These are phyloP conservation scores for Lachancea dasiensis DNA, from an alignment of 805 yeast genomes.

Conservation along the genomic window DNA sequence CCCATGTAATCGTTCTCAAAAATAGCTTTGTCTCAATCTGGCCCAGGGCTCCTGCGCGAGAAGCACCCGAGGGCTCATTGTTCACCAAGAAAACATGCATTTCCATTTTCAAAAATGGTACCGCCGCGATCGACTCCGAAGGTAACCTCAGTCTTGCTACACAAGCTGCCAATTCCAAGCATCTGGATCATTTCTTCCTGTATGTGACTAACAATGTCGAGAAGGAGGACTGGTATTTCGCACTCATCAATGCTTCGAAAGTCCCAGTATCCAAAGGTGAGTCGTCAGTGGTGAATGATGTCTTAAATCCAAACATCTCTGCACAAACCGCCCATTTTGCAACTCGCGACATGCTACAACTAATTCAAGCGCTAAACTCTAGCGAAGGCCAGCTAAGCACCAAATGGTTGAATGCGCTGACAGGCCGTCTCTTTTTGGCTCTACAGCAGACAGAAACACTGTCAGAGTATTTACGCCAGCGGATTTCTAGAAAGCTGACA, in stretches of 20 bases:
- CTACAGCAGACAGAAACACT: constrained; percentile 66
- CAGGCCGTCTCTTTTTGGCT: constrained; percentile 77
- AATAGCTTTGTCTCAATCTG: constrained; percentile 70
- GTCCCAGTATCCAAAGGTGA: constrained; percentile 19
- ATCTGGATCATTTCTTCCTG: constrained; percentile 44
- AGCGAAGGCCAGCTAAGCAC: constrained; percentile 78
- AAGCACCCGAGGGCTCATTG: constrained; percentile 56
- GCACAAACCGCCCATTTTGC: constrained; percentile 72
- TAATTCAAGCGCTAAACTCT: constrained; percentile 73
- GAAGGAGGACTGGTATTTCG: constrained; percentile 92
- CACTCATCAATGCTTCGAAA: constrained; percentile 71
- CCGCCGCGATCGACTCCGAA: constrained; percentile 18
- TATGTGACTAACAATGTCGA: constrained; percentile 73
- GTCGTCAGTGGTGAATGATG: constrained; percentile 20
- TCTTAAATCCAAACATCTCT: constrained; percentile 50
- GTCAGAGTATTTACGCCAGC: constrained; percentile 49
- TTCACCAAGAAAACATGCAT: constrained; percentile 79
- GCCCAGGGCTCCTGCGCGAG: constrained; percentile 59
- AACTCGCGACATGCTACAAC: constrained; percentile 62
- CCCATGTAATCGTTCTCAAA: constrained; percentile 70
- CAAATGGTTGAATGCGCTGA: constrained; percentile 83
- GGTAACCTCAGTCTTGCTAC: constrained; percentile 8
- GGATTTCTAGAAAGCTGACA: constrained; percentile 63
- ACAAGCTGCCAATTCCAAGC: constrained; percentile 1
- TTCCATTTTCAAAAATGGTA: constrained; percentile 51